phyloP scores from a whole-genome alignment of 129 eudicot genomes.

The Arctium minus region DNA sequence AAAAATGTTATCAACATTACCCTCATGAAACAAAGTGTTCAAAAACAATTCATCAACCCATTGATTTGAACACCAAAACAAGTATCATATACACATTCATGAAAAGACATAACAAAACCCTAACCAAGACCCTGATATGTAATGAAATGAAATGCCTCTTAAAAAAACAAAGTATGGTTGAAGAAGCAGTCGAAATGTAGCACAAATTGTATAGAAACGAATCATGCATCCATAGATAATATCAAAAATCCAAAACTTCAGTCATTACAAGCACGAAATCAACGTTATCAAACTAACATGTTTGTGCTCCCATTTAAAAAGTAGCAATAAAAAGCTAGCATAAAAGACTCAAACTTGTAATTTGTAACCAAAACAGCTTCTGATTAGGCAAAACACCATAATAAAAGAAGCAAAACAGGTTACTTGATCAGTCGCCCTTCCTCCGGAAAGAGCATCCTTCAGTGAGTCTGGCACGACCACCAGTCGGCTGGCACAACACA shows the following conservation, averaged over 20 bases:
- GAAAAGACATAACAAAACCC: too few species aligned
- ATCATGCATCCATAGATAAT: background rate
- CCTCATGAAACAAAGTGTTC: too few species aligned
- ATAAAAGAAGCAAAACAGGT: background rate
- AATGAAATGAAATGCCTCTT: background rate
- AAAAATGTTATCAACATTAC: too few species aligned
- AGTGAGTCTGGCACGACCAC: slow-evolving; percentile 42
- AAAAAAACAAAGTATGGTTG: too few species aligned
- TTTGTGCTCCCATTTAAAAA: background rate
- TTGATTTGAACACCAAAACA: too few species aligned
- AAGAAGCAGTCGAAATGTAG: background rate
- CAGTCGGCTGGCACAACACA: slow-evolving; percentile 48
- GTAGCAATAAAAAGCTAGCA: background rate
- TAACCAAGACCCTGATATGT: too few species aligned
- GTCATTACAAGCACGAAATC: background rate
- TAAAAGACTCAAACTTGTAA: background rate
- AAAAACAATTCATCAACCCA: too few species aligned
- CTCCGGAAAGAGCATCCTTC: slow-evolving; percentile 48
- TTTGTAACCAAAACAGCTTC: background rate
- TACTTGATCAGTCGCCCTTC: slow-evolving; percentile 35
- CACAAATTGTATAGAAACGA: background rate
- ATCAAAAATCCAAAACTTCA: background rate
- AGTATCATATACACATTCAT: too few species aligned
- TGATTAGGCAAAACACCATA: background rate
- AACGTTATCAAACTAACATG: background rate